Base-by-base conservation (phyloP, 2,329 filamentous ascomycete species). In the Trichoderma arundinaceum region DNA sequence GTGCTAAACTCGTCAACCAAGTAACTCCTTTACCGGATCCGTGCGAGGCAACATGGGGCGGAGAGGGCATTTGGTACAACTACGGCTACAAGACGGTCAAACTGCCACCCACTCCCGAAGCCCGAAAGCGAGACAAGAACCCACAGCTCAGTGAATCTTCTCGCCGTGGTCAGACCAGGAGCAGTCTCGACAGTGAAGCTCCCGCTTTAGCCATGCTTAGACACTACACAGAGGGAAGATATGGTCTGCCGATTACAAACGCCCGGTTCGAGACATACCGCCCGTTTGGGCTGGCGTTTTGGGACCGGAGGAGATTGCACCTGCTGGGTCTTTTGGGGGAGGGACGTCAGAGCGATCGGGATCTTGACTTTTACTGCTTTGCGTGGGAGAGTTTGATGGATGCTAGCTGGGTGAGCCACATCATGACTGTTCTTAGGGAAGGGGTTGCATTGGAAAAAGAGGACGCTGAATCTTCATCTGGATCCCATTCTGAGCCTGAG, bases 291-390 rank as follows among this genome's bases (percentile, higher is more conserved):
- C 52, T 72, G 32, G 66, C 68, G 2, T 63, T 71, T 19, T 72
- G 70, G 69, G 70, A 71, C 58, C 44, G 4, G 19, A 10, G 60
- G 60, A 70, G 69, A 57, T 61, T 70, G 49, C 43, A 67, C 7
- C 56, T 64, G 2, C 35, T 71, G 28, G 69, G 70, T 1, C 12
- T 71, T 22, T 28, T 43, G 2, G 3, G 17, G 12, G 61, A 49
- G 9, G 61, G 60, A 35, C 19, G 33, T 4, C 43, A 19, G n/a
- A 38, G 19, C 32, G 35, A 48, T 4, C 3, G 48, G 22, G 46
- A 41, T 17, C 53, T 57, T 53, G 59, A 62, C 32, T 64, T 44
- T 15, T 64, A 64, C 2, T 65, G 35, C 4, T 60, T 65, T 65
- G 54, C 54, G 39, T 65, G 63, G 63, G 43, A 65, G 32, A 65